A percentile compares a stretch with the other conserved stretches of the same genome.
Evolutionary conservation across 805 yeast species (phyloP).

Genomic region (Ogataea philodendri): DNA sequence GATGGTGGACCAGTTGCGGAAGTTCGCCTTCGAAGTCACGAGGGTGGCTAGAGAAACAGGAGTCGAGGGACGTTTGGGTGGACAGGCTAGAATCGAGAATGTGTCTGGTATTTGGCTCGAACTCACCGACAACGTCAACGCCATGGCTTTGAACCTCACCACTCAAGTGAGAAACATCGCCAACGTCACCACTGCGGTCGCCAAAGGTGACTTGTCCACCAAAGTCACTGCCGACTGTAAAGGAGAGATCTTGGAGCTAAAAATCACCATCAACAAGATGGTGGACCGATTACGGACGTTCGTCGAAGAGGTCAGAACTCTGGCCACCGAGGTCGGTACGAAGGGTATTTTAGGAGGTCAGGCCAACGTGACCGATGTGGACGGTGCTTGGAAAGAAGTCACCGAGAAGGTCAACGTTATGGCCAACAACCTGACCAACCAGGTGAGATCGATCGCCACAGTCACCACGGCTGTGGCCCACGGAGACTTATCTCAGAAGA

Average conservation of each 20-base stretch:
- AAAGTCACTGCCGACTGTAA: constrained; percentile 85
- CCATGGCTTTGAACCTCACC: constrained; percentile 85
- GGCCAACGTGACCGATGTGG: constrained; percentile 80
- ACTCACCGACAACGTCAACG: constrained; percentile 81
- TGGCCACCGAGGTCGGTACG: constrained; percentile 82
- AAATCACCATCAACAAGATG: constrained; percentile 82
- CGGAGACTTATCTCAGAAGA: constrained; percentile 82
- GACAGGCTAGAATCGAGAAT: constrained; percentile 76
- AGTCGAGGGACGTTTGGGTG: constrained; percentile 84
- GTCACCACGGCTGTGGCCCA: constrained; percentile 91
- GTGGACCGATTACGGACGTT: constrained; percentile 82
- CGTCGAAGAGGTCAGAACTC: constrained; percentile 79
- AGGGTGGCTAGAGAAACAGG: constrained; percentile 89
- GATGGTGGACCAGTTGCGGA: constrained; percentile 82
- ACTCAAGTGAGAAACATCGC: constrained; percentile 88
- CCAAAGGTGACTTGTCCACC: constrained; percentile 76
- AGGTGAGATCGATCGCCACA: constrained; percentile 84
- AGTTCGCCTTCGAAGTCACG: constrained; percentile 82
- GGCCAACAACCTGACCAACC: constrained; percentile 85
- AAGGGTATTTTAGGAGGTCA: constrained; percentile 90
- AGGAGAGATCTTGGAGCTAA: constrained; percentile 75
- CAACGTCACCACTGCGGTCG: constrained; percentile 84
- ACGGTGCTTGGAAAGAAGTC: constrained; percentile 85
- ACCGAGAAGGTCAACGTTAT: constrained; percentile 87
- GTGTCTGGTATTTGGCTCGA: constrained; percentile 89